Conservation (phyloP, 192 early-diverging fungal genomes). For the Coemansia sp. region DNA sequence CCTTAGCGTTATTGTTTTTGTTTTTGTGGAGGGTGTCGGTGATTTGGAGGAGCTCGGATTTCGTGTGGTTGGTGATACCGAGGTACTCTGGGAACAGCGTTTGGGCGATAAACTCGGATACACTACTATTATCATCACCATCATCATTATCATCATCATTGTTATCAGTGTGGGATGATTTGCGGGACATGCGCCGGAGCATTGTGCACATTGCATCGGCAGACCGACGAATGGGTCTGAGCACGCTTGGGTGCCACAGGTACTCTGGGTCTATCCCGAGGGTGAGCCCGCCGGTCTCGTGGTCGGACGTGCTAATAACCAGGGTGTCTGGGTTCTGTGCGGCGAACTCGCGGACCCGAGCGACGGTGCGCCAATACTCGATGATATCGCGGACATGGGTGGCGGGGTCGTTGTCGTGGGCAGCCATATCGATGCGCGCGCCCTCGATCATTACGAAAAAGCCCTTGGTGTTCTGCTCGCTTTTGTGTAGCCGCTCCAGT, state of each 20-base stretch:
- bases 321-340: slow-evolving; percentile 52
- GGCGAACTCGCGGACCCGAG: slow-evolving; percentile 48
- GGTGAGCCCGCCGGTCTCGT: slow-evolving; percentile 63
- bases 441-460: slow-evolving; percentile 66
- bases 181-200: background rate
- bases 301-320: slow-evolving; percentile 59
- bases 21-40: background rate
- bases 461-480: slow-evolving; percentile 8
- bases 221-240: slow-evolving; percentile 23
- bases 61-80: slow-evolving; percentile 36
- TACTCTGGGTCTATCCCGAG: slow-evolving; percentile 54
- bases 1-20: too few species aligned
- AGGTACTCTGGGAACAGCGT: slow-evolving; percentile 22
- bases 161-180: too few species aligned
- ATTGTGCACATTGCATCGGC: slow-evolving; percentile 32
- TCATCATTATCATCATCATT: too few species aligned
- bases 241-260: slow-evolving; percentile 48
- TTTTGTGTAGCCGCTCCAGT: too few species aligned
- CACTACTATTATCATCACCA: background rate
- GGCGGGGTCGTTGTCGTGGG: slow-evolving; percentile 60
- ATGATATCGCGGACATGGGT: slow-evolving; percentile 59
- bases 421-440: slow-evolving; percentile 60
- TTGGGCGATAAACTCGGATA: background rate
- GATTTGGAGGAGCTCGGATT: slow-evolving; percentile 13
- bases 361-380: slow-evolving; percentile 58